Base-by-base conservation (phyloP, 1,284 basidiomycete genomes). In the Takashimella koratensis region DNA sequence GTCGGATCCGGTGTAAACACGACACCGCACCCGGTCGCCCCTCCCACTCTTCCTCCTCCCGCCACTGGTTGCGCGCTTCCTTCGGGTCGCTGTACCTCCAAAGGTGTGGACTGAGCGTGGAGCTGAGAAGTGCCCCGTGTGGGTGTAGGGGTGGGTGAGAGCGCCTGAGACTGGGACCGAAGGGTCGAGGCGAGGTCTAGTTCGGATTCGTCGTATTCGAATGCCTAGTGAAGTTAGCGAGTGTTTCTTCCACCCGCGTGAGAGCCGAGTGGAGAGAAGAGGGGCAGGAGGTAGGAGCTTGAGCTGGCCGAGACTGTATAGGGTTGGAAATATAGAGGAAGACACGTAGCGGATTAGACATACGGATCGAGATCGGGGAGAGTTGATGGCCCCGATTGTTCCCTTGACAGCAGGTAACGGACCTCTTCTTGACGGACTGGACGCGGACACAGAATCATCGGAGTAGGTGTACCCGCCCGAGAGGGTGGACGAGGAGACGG, bases 321-420 rank as follows among this genome's bases (percentile, higher is more conserved):
- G 30, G 16, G 30, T 8, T 8, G 16, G 16, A 36, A 16, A 36
- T 8, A 36, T 8, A 36, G 30, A 36, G 30, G 16, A 16, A 36
- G 30, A 36, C 30, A 36, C 30, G 10, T 8, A n/a, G n/a, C n/a
- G n/a, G n/a, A n/a, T n/a, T n/a, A 36, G 8, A 16, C 30, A 8
- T 16, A 36, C 30, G 10, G 30, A 36, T 36, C 30, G 30, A 36
- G 30, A 36, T 36, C 30, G 30, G 30, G 30, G 30, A 8, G 66
- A 36, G 16, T 36, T 16, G 16, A 36, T 36, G 10, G 30, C 30
- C 16, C 30, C 16, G 16, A 36, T 36, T 8, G 30, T 36, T 8
- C 30, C 30, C 16, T 36, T 36, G 10, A 36, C 30, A 36, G 30
- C 30, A 36, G 30, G 30, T 36, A 36, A 36, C 30, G 30, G 30